A percentile compares a stretch with the other conserved stretches of the same genome.
These are phyloP conservation scores for Tulasnella sp. DNA, from an alignment of 768 basidiomycete genomes.

Conservation along the genomic window DNA sequence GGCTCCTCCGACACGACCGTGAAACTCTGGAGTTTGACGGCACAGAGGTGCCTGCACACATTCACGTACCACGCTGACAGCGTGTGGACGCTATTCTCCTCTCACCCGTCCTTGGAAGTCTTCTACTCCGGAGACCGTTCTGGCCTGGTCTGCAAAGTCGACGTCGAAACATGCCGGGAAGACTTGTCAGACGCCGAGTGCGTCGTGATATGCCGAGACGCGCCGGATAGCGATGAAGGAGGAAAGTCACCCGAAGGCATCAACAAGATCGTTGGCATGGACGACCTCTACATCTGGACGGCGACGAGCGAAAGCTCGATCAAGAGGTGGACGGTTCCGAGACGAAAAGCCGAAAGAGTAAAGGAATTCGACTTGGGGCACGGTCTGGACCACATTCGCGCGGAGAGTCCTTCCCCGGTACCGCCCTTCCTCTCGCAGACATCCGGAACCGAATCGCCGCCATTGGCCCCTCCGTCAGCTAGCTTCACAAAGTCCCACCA, in stretches of 20 bases:
- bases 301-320: conserved; percentile 79
- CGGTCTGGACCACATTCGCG: neutral
- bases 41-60: conserved; percentile 87
- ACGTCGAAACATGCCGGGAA: conserved; percentile 66
- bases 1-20: conserved; percentile 83
- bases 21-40: conserved; percentile 89
- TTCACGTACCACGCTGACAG: conserved; percentile 91
- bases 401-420: neutral
- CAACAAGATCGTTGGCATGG: conserved; percentile 76
- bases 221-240: conserved; percentile 32
- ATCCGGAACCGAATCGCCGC: neutral
- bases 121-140: conserved; percentile 95
- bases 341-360: conserved; percentile 43
- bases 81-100: conserved; percentile 89
- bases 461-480: neutral
- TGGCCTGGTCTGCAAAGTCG: conserved; percentile 88
- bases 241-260: conserved; percentile 56
- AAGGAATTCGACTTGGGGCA: neutral
- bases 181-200: conserved; percentile 90
- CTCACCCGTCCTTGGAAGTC: conserved; percentile 76
- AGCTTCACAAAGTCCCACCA: conserved; percentile 2
- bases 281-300: conserved; percentile 85
- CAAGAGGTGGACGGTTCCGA: conserved; percentile 74
- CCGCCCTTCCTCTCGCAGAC: neutral
- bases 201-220: conserved; percentile 60